Evolutionary conservation across 345 rosid genomes (phyloP).

Genomic region (Eucalyptus tenuipes): DNA sequence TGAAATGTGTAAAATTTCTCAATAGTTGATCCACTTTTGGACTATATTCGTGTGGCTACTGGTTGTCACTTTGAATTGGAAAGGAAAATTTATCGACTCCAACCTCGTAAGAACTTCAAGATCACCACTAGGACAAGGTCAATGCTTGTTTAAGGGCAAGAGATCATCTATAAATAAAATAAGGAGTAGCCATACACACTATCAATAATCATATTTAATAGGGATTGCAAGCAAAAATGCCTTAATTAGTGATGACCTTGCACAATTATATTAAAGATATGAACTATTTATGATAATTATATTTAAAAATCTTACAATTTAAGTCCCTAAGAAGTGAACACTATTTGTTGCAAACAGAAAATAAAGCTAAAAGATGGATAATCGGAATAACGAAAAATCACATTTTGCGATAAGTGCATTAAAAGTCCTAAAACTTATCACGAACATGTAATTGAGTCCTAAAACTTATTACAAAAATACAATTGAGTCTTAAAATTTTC

Average conservation of each 20-base stretch:
- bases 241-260: not conserved
- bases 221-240: not conserved
- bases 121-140: not conserved
- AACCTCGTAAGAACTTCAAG: not conserved
- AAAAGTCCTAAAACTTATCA: too few relatives aligned
- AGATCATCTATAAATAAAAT: not conserved
- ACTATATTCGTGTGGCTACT: not conserved
- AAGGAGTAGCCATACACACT: not conserved
- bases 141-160: not conserved
- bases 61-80: not conserved
- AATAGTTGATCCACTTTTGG: not conserved
- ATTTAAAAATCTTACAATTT: not conserved
- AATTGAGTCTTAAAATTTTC: too few relatives aligned
- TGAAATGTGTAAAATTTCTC: not conserved
- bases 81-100: not conserved
- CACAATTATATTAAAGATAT: not conserved
- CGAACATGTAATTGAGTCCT: fast-evolving
- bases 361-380: not conserved
- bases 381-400: too few relatives aligned
- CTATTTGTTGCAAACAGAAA: not conserved
- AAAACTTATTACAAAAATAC: too few relatives aligned
- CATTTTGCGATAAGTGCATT: not conserved
- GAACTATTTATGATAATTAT: not conserved
- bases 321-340: not conserved
- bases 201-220: not conserved